Evolutionary conservation across 257 asterid genomes (phyloP), one percentile per base, ranked within the genome.

Genomic region (Agastache rugosa): DNA sequence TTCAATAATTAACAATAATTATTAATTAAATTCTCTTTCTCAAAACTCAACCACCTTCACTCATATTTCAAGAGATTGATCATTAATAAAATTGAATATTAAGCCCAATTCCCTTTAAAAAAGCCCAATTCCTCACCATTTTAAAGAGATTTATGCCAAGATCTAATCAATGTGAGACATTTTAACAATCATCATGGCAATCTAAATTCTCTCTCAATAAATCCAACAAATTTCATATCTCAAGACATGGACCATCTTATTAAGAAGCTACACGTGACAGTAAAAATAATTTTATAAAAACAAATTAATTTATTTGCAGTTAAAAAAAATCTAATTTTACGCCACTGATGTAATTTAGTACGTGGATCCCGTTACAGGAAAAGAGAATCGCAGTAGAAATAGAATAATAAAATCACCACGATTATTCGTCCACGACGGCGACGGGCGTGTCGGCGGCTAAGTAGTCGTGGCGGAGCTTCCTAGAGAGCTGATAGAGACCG

Each of bases 401-500:
- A 17, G 8, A 19, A 15, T 3, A 12, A 2, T 19, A 25, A 25
- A 51, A 39, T 55, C 17, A 48, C 66, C 65, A 51, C 0, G 4
- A 47, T 6, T 25, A 17, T 1, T 14, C n/a, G 14, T 8, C 48
- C 11, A 74, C 12, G 10, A 29, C 19, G 58, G 54, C 45, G 39
- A 19, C 15, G 73, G 50, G 0, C 1, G 68, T 1, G 17, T 10
- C 10, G 53, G 69, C 25, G 69, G 74, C 58, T 42, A 37, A 25
- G 78, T 78, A 67, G 58, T 85, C 83, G 60, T 85, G 86, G 61
- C 67, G 79, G 66, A 79, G 74, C 65, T 83, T 83, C n/a, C 88
- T 59, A 14, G 75, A 37, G 4, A 86, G 81, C 76, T 86, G 90
- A 5, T 86, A 86, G 76, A 86, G 65, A 1, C 88, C 90, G 73